Evolutionary conservation across 75 land plant species (phyloP), one percentile per base, ranked within the genome.

Genomic region (Cunninghamia lanceolata): DNA sequence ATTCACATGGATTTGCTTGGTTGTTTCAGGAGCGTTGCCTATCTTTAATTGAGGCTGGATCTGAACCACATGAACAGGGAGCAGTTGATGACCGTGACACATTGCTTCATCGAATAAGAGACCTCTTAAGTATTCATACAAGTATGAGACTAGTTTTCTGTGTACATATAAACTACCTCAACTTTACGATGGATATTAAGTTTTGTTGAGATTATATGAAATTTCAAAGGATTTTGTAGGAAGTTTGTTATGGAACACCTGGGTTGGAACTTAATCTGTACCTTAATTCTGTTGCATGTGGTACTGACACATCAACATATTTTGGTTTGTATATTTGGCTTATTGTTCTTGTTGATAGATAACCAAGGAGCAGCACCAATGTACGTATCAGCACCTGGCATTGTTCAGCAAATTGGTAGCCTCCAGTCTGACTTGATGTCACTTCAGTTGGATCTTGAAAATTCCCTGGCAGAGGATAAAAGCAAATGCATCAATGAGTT

Each of bases 81-180:
- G 99, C 96, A 40, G 97, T 98, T 59, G 99, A 98, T 94, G 99
- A 98, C 85, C 93, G 95, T 52, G 99, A 98, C 77, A 92, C 91
- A 40, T 94, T 98, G 86, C 87, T 98, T 83, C 99, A 98, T 92
- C 92, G 95, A 84, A 91, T 98, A 35, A 90, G 99, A 85, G 99
- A 98, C 89, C 91, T 98, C 84, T 90, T 98, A 82, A 94, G 94
- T 83, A 93, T 95, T 66, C 91, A 95, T 88, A 93, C 99, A 86
- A 92, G 99, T 98, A 94, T 82, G 77, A 45, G 46, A 30, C 28
- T 38, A 15, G 50, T 83, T 85, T 40, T 85, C 16, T 43, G 80
- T 79, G 32, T 11, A 43, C 45, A 8, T 80, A 80, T 80, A 80
- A 80, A 28, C 9, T 43, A 32, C 28, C 56, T 3, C 19, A 34